phyloP scores from a whole-genome alignment of 169 alveolate species.

The Blepharisma undulans region DNA sequence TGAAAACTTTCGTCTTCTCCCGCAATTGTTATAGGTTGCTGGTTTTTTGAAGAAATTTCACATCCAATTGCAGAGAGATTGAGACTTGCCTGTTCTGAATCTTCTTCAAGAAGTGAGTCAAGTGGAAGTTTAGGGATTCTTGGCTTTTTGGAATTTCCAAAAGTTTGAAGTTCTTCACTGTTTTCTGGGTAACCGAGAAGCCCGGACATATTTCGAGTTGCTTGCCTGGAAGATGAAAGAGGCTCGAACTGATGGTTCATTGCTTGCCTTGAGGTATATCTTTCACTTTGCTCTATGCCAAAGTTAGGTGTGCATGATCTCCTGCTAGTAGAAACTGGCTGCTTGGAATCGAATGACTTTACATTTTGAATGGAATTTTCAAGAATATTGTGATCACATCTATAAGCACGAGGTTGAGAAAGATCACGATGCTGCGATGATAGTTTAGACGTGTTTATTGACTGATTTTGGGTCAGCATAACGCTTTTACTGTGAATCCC shows the following conservation, averaged over 20 bases:
- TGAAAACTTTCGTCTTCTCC: conserved; percentile 12
- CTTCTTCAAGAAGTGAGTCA: conserved; percentile 37
- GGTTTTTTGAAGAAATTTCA: conserved; percentile 23
- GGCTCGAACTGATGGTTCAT: neutral
- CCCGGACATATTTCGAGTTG: neutral
- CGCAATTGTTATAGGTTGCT: neutral
- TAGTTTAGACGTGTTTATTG: neutral
- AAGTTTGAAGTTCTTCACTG: neutral
- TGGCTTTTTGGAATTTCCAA: neutral
- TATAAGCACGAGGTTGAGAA: neutral
- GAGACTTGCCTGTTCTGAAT: conserved; percentile 24
- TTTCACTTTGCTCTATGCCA: neutral
- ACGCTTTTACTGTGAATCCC: neutral
- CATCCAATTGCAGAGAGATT: neutral
- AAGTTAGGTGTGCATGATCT: neutral
- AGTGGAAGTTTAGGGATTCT: conserved; percentile 31
- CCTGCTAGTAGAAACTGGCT: neutral
- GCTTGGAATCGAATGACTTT: neutral
- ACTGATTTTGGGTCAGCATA: neutral
- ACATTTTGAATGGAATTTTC: neutral
- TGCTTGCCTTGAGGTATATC: neutral
- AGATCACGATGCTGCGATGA: neutral
- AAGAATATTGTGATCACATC: neutral
- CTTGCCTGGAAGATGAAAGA: neutral
- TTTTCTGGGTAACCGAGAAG: neutral